These are phyloP conservation scores for Penicillium flavigenum DNA, from an alignment of 495 filamentous ascomycete genomes.

Conservation along the genomic window DNA sequence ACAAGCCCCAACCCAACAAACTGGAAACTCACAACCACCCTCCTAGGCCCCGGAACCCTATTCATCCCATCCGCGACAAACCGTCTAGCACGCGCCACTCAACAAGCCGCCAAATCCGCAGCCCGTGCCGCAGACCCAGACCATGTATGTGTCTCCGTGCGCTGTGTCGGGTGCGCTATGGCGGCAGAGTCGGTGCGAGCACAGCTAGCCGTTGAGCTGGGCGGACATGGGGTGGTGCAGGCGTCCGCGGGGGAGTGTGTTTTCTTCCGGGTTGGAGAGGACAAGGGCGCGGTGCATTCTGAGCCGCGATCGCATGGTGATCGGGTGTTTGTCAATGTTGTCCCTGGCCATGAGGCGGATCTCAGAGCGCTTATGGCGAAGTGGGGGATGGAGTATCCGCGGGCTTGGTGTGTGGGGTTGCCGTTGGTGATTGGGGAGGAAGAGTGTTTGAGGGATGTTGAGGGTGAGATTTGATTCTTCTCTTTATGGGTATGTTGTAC, in stretches of 20 bases:
- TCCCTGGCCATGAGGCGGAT: conserved; percentile 24
- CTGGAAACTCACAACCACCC: conserved; percentile 31
- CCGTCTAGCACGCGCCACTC: conserved; percentile 13
- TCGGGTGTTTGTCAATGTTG: conserved; percentile 30
- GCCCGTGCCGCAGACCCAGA: conserved; percentile 13
- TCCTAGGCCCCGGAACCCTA: conserved; percentile 29
- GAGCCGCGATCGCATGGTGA: conserved; percentile 25
- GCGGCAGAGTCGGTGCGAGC: conserved; percentile 22
- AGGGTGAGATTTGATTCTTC: conserved; percentile 12
- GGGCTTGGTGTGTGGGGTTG: conserved; percentile 30
- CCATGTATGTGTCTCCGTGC: conserved; percentile 25
- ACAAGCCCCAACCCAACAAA: conserved; percentile 19
- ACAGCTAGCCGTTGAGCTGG: conserved; percentile 13
- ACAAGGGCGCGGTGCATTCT: conserved; percentile 26
- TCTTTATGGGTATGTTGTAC: background rate
- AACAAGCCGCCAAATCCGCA: conserved; percentile 13
- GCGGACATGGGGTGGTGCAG: conserved; percentile 12
- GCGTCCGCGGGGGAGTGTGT: conserved; percentile 21
- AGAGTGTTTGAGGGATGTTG: conserved; percentile 17
- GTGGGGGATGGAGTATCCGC: conserved; percentile 33
- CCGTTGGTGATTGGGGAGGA: conserved; percentile 12
- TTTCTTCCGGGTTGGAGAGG: conserved; percentile 29
- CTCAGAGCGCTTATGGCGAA: conserved; percentile 23
- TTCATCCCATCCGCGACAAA: conserved; percentile 17
- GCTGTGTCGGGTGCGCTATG: conserved; percentile 25